Evolutionary conservation across 2,329 filamentous ascomycete species (phyloP).

Genomic region (Colletotrichum liaoningense): DNA sequence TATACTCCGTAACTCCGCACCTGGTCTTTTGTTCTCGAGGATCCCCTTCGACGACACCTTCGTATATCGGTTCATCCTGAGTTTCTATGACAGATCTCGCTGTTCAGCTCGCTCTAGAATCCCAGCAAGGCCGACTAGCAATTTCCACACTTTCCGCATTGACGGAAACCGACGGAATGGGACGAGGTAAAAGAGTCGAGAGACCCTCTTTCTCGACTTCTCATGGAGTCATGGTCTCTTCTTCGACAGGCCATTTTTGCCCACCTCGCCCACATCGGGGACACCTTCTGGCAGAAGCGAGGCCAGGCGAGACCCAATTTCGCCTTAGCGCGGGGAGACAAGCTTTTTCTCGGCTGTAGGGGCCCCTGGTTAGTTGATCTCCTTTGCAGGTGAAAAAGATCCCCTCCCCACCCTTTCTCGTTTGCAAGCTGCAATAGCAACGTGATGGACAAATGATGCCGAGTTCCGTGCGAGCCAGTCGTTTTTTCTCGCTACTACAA

Average conservation of each 20-base stretch:
- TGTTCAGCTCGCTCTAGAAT: background rate
- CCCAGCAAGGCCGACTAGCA: background rate
- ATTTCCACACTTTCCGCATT: background rate
- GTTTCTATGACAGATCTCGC: background rate
- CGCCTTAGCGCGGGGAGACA: conserved; percentile 21
- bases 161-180: background rate
- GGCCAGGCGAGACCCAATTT: conserved; percentile 7
- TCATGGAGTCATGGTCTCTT: background rate
- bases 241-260: background rate
- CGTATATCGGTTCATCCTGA: background rate
- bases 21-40: background rate
- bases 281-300: background rate
- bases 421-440: background rate
- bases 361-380: conserved; percentile 21
- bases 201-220: background rate
- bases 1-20: background rate
- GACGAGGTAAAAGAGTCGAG: background rate
- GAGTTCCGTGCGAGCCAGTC: background rate
- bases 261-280: background rate
- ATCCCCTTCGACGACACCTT: background rate
- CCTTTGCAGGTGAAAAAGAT: background rate
- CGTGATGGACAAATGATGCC: background rate
- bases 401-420: background rate
- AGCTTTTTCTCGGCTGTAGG: conserved; percentile 28
- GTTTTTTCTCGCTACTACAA: background rate